Percentiles rank a stretch among this genome's conserved stretches.
Evolutionary conservation across 1,139 yeast genomes (phyloP).

Genomic region (Hyphopichia pseudoburtonii): DNA sequence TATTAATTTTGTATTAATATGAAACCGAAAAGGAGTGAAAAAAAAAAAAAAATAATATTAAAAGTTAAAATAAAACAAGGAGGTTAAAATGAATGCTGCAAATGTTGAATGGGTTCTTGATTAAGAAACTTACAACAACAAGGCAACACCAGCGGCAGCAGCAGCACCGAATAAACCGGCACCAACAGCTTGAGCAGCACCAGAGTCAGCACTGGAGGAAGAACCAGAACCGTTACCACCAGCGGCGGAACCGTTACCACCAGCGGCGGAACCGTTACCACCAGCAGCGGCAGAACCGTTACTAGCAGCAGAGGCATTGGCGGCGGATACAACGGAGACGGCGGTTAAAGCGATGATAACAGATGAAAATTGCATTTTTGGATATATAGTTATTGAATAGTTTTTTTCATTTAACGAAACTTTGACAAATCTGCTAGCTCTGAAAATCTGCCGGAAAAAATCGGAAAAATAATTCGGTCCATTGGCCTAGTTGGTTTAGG

Average conservation of each 20-base stretch:
- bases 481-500: conserved; percentile 91
- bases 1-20: too few species aligned
- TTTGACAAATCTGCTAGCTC: too few species aligned
- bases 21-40: not conserved
- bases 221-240: conserved; percentile 39
- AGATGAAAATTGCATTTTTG: conserved; percentile 47
- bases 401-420: too few species aligned
- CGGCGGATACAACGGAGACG: conserved; percentile 44
- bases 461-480: conserved; percentile 47
- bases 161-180: conserved; percentile 39
- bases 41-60: too few species aligned
- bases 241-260: conserved; percentile 37
- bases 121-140: conserved; percentile 33
- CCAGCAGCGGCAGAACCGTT: conserved; percentile 37
- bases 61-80: too few species aligned
- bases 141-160: conserved; percentile 48
- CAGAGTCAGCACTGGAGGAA: conserved; percentile 13
- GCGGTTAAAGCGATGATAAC: conserved; percentile 48
- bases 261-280: conserved; percentile 35
- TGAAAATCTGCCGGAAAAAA: too few species aligned
- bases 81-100: too few species aligned
- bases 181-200: conserved; percentile 29
- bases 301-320: conserved; percentile 37
- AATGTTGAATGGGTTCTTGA: not conserved
- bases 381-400: not conserved